Conservation (phyloP, 2,329 filamentous ascomycete species). For the Curvularia lunata region DNA sequence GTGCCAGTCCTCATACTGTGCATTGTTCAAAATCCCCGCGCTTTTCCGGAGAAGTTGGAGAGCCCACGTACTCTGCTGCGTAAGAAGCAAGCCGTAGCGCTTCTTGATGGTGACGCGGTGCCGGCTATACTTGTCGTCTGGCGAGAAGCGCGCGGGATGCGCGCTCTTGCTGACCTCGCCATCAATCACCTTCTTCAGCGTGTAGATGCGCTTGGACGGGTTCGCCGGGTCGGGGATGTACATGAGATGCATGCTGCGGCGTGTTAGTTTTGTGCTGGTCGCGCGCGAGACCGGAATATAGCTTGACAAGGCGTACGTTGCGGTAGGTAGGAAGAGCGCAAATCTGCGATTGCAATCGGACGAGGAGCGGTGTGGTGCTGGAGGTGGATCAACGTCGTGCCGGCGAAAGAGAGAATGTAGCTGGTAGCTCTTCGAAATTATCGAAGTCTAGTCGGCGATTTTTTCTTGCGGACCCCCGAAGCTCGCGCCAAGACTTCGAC, state of each 20-base stretch:
- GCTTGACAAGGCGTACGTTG: neutral
- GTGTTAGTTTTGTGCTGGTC: neutral
- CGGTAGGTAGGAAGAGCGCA: neutral
- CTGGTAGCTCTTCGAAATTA: neutral
- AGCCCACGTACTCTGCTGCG: slow-evolving; percentile 71
- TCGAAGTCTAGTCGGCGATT: neutral
- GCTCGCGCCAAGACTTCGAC: slow-evolving; percentile 7
- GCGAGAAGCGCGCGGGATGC: slow-evolving; percentile 94
- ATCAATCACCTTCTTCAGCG: slow-evolving; percentile 84
- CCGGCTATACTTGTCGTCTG: slow-evolving; percentile 96
- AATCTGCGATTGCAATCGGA: neutral
- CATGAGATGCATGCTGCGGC: slow-evolving; percentile 71
- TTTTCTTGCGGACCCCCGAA: slow-evolving; percentile 40
- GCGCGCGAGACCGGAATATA: slow-evolving; percentile 12
- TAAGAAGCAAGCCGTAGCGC: slow-evolving; percentile 86
- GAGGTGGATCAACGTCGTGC: neutral
- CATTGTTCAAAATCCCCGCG: too few relatives aligned
- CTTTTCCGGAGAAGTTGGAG: too few relatives aligned
- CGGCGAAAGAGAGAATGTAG: neutral
- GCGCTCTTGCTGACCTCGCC: slow-evolving; percentile 93
- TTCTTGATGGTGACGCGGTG: slow-evolving; percentile 95
- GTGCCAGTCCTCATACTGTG: neutral
- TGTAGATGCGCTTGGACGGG: slow-evolving; percentile 80
- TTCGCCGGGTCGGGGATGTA: slow-evolving; percentile 83
- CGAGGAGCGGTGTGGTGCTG: too few relatives aligned